Evolutionary conservation across 73 alveolate genomes (phyloP).

Genomic region (Halteria grandinella): DNA sequence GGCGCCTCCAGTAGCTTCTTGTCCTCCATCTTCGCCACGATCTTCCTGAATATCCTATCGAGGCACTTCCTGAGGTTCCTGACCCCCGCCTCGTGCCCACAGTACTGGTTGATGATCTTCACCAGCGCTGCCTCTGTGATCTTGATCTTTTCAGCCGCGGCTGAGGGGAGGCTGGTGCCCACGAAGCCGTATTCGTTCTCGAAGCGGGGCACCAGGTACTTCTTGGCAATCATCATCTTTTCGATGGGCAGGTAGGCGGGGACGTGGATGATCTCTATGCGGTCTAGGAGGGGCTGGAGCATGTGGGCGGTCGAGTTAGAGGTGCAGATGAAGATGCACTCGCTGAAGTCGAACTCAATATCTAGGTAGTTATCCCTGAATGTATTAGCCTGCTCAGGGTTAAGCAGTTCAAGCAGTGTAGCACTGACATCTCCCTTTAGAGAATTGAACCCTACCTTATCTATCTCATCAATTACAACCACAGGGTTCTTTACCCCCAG

Average conservation of each 20-base stretch:
- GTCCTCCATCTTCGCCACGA: constrained; percentile 71
- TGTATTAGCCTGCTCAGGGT: constrained; percentile 78
- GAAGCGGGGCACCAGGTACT: constrained; percentile 67
- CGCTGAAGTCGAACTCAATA: constrained; percentile 78
- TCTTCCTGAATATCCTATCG: constrained; percentile 80
- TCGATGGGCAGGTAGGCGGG: constrained; percentile 85
- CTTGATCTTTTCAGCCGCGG: constrained; percentile 31
- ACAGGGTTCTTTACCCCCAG: constrained; percentile 82
- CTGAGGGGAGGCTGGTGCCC: background rate
- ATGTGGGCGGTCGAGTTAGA: constrained; percentile 77
- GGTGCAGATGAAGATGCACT: constrained; percentile 81
- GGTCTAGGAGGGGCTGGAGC: constrained; percentile 84
- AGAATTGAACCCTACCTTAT: constrained; percentile 67
- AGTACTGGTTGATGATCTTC: constrained; percentile 65
- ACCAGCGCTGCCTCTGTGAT: constrained; percentile 58
- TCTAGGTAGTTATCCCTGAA: constrained; percentile 83
- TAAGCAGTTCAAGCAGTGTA: constrained; percentile 76
- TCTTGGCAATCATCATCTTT: constrained; percentile 68
- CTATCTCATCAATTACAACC: constrained; percentile 83
- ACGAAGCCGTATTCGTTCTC: constrained; percentile 64
- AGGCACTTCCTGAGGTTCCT: constrained; percentile 83
- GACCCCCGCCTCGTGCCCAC: constrained; percentile 85
- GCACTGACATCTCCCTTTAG: constrained; percentile 59
- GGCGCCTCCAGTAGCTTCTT: constrained; percentile 49
- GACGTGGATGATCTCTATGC: constrained; percentile 81